Base-by-base conservation (phyloP, 169 alveolate species). In the Plasmodium ovale region DNA sequence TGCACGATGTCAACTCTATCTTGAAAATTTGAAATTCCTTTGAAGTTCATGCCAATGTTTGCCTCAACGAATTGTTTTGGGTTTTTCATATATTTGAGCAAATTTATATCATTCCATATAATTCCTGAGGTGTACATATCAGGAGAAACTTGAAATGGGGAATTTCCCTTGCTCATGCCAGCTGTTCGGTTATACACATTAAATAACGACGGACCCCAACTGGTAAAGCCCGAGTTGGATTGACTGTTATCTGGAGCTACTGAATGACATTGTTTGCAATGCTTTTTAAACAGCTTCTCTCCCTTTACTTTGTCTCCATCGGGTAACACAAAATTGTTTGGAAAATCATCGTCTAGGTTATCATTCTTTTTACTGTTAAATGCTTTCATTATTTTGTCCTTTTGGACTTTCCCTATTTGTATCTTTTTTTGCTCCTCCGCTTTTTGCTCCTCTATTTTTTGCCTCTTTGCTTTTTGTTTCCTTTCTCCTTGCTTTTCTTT, bases 191-290 rank as follows among this genome's bases (percentile, higher is more conserved):
- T 71, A 88, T 93, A 94, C 29, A 94, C 96, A 72, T 94, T 94
- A 89, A 93, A 94, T 74, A 94, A 87, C 0, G 97, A 87, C 7
- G 97, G 97, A 9, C 97, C 97, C 74, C 94, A 89, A 31, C 95
- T 87, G 27, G 95, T 73, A 56, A 87, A 92, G 3, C 97, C 97
- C 2, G 94, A 72, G 85, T 68, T 87, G 0, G 95, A 37, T 53
- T 93, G 96, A 6, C 95, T 89, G 64, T 94, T 94, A 56, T 94
- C 97, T 19, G 97, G 97, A 7, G 95, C 93, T 88, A 94, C 73
- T 16, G 96, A 93, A 85, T 94, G 97, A 62, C 97, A 94, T 68
- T 94, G 97, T n/a, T 92, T 93, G 89, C 97, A 94, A 74, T 94
- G 96, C 56, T 94, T 94, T 79, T 94, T 94, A 87, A 94, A 94